Percentiles rank a stretch among this genome's conserved stretches.
Evolutionary conservation across 2,329 filamentous ascomycete species (phyloP).

Genomic region (Fusarium odoratissimum): DNA sequence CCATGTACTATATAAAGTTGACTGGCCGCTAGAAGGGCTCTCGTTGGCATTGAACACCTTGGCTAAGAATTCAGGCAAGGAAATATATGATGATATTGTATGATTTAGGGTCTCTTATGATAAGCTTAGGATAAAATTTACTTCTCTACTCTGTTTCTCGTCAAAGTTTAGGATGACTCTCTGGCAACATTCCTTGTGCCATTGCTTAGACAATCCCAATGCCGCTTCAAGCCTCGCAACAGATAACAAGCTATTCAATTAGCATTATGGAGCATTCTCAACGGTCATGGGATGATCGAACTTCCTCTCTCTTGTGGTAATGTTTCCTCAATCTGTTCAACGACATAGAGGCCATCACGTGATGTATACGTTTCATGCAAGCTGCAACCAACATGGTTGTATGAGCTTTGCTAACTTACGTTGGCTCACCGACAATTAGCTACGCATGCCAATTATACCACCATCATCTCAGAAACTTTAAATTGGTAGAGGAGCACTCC

Average conservation of each 20-base stretch:
- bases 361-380: neutral
- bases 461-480: too few relatives aligned
- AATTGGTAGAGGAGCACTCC: neutral
- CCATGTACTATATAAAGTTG: too few relatives aligned
- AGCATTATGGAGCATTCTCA: accelerated
- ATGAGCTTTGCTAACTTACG: neutral
- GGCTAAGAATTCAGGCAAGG: too few relatives aligned
- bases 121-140: neutral
- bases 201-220: neutral
- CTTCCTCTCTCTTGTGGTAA: neutral
- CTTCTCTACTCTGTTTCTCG: neutral
- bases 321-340: neutral
- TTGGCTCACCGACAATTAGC: neutral
- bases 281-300: neutral
- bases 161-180: neutral
- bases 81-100: neutral
- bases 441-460: neutral
- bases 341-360: neutral
- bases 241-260: neutral
- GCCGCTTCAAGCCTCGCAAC: neutral
- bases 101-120: neutral
- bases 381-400: neutral
- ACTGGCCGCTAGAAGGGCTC: too few relatives aligned
- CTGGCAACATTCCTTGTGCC: neutral
- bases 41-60: too few relatives aligned